A percentile compares a stretch with the other conserved stretches of the same genome.
Conservation (phyloP, 345 rosid genomes). For the Crucihimalaya himalaica region DNA sequence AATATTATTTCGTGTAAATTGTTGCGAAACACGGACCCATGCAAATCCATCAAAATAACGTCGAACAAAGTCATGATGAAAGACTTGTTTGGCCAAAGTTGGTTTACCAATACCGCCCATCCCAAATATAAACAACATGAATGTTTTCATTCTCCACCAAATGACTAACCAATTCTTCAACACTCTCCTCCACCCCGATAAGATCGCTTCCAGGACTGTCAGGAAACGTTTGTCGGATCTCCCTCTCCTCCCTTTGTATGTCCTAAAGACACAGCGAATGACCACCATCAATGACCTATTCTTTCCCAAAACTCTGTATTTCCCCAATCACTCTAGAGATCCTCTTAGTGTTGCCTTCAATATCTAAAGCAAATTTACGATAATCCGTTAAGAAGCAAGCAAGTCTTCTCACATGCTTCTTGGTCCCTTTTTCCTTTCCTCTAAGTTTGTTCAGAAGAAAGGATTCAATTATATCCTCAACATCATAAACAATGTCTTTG, state of each 20-base stretch:
- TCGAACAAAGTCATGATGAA: too few species aligned
- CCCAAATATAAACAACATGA: too few species aligned
- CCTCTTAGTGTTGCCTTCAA: constrained; percentile 28
- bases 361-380: constrained; percentile 1
- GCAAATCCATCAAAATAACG: too few species aligned
- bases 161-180: too few species aligned
- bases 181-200: too few species aligned
- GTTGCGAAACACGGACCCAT: too few species aligned
- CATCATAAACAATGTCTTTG: constrained; percentile 29
- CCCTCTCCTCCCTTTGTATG: constrained; percentile 24
- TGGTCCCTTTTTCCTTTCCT: constrained; percentile 1
- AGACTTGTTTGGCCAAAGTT: too few species aligned
- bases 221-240: too few species aligned
- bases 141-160: too few species aligned
- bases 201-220: too few species aligned
- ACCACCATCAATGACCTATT: not conserved
- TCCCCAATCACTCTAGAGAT: constrained; percentile 37
- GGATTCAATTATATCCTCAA: constrained; percentile 37
- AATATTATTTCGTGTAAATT: too few species aligned
- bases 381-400: constrained; percentile 8
- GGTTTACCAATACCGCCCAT: too few species aligned
- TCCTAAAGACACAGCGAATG: not conserved
- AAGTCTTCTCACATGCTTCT: constrained; percentile 5
- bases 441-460: constrained; percentile 21
- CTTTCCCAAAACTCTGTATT: constrained; percentile 39